Conservation (phyloP, 1,284 basidiomycete species). For the Rhodofomes roseus region DNA sequence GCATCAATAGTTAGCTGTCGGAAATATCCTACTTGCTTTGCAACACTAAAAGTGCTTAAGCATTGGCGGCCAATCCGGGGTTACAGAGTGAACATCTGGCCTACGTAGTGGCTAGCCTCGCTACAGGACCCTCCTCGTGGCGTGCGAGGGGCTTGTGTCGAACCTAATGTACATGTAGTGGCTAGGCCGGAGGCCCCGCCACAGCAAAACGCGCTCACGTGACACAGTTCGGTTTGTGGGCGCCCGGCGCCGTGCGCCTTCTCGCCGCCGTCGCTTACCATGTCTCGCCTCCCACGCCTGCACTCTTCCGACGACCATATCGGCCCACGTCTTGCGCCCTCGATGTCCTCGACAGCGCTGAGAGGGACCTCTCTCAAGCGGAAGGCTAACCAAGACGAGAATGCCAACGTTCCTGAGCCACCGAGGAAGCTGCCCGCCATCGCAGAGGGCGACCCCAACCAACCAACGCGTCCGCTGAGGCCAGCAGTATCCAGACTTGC, state of each 20-base stretch:
- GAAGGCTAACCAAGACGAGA: constrained; percentile 37
- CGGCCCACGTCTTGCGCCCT: constrained; percentile 10
- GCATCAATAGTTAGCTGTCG: too few relatives aligned
- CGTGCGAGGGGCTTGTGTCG: too few relatives aligned
- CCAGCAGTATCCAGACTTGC: constrained; percentile 23
- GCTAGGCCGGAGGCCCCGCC: too few relatives aligned
- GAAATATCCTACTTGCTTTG: too few relatives aligned
- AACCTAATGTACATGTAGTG: too few relatives aligned
- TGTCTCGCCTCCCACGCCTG: constrained; percentile 34
- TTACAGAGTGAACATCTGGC: too few relatives aligned
- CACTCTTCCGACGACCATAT: constrained; percentile 24
- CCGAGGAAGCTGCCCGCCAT: constrained; percentile 48
- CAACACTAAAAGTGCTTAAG: too few relatives aligned
- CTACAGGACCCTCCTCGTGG: too few relatives aligned
- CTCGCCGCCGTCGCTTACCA: constrained; percentile 8
- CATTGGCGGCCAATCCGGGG: too few relatives aligned
- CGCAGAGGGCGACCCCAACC: constrained; percentile 32
- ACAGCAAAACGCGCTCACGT: neutral
- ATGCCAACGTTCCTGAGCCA: constrained; percentile 28
- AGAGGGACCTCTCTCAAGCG: constrained; percentile 35
- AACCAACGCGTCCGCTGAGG: constrained; percentile 32
- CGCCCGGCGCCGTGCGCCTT: neutral
- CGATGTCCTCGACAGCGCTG: constrained; percentile 13
- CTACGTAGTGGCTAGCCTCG: too few relatives aligned
- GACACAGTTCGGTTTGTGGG: neutral